Base-by-base conservation (phyloP, 2,329 filamentous ascomycete species). In the Ceratocystis smalleyi region DNA sequence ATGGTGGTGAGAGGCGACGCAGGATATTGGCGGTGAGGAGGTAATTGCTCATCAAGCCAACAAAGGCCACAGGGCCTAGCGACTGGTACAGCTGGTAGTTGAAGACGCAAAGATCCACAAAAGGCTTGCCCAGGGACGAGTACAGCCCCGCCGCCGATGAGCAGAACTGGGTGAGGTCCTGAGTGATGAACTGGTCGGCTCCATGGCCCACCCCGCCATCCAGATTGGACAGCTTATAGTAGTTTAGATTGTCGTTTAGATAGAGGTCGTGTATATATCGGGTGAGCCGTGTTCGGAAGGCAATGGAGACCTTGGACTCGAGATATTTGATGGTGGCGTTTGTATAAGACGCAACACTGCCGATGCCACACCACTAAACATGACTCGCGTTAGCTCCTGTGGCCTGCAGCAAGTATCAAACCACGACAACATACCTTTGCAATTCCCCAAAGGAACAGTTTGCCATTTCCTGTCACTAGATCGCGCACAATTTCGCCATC, bases 241-340 rank as follows among this genome's bases (percentile, higher is more conserved):
- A 99, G 71, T 95, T 96, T 68, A 96, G 83, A 69, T 94, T 91
- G 65, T 95, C 88, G 73, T 95, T 96, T 17, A 99, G 81, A 71
- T 99, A 99, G 7, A 99, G 77, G 71, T 99, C 94, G 74, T 99
- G 94, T 63, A 99, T 96, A 73, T 99, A 99, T 69, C 94, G 81
- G 1, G 94, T 99, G 15, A 99, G 80, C 10, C 94, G 84, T 3
- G 94, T 99, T 51, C 94, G 86, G 80, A 99, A 99, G 43, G 95
- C 92, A 69, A 99, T 99, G 5, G 92, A 96, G 63, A 99, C 91
- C 77, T 99, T 99, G 61, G 89, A 92, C 75, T 99, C 92, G 68
- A 99, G 81, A 75, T 89, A 99, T 75, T 97, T 97, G 79, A 99
- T 99, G 88, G 95, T 96, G 64, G 92, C 91, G 74, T 99, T 99